phyloP scores from a whole-genome alignment of 2,329 filamentous ascomycete species.

The Aspergillus fructus region DNA sequence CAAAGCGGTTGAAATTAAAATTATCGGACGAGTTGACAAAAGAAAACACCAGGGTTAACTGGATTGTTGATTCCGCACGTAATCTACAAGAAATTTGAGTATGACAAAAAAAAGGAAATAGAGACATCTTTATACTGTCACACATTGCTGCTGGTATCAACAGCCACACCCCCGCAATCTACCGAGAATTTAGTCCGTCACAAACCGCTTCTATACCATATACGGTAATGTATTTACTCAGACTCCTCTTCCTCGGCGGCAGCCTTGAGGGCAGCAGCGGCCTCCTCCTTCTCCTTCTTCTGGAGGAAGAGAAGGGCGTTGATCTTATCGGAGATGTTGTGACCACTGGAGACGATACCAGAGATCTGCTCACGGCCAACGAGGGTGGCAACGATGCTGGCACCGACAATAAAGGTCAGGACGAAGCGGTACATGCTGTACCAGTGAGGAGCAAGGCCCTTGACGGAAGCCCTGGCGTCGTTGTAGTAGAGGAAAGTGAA shows the following conservation, averaged over 20 bases:
- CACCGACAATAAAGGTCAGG: constrained; percentile 83
- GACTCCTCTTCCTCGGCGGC: constrained; percentile 31
- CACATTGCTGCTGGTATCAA: constrained; percentile 11
- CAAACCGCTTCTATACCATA: background rate
- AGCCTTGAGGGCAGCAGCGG: constrained; percentile 36
- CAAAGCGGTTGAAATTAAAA: background rate
- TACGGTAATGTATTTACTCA: constrained; percentile 28
- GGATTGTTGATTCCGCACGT: constrained; percentile 32
- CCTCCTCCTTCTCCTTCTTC: constrained; percentile 47
- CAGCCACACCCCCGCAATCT: background rate
- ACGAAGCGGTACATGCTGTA: constrained; percentile 89
- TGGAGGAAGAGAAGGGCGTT: constrained; percentile 51
- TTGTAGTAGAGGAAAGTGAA: constrained; percentile 86
- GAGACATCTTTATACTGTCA: constrained; percentile 17
- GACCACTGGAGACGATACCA: constrained; percentile 31
- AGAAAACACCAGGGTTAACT: constrained; percentile 26
- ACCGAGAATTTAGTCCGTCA: background rate
- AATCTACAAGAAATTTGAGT: constrained; percentile 35
- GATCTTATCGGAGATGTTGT: constrained; percentile 51
- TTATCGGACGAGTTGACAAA: constrained; percentile 19
- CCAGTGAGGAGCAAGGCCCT: constrained; percentile 81
- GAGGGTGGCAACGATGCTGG: constrained; percentile 75
- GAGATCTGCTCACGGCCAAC: constrained; percentile 78
- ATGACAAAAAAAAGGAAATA: constrained; percentile 26
- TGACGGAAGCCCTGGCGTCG: constrained; percentile 69